Percentiles rank a stretch among this genome's conserved stretches.
Conservation (phyloP, 805 yeast species). For the Kazachstania taianensis region DNA sequence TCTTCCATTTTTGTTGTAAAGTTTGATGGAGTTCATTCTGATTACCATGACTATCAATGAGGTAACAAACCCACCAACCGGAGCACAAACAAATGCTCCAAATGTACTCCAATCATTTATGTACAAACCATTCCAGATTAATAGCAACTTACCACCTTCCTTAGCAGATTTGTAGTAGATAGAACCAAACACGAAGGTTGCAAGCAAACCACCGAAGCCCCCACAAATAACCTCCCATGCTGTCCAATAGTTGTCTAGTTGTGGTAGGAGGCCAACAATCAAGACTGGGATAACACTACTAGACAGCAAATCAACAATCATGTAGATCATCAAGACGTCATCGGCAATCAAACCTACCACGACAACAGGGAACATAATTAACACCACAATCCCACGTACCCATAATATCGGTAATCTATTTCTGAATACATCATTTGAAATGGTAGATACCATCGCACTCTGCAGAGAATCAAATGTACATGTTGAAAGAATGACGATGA, state of each 20-base stretch:
- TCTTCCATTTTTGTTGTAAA: constrained; percentile 7
- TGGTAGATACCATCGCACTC: constrained; percentile 77
- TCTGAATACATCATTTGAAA: constrained; percentile 83
- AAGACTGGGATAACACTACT: constrained; percentile 79
- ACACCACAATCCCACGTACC: constrained; percentile 58
- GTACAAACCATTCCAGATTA: constrained; percentile 75
- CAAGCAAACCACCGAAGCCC: constrained; percentile 72
- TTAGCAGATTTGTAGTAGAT: constrained; percentile 62
- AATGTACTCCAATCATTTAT: constrained; percentile 85
- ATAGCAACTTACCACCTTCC: constrained; percentile 67
- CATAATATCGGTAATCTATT: constrained; percentile 60
- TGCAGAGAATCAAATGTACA: constrained; percentile 86
- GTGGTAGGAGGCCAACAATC: constrained; percentile 63
- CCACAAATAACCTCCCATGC: constrained; percentile 79
- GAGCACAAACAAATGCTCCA: constrained; percentile 90
- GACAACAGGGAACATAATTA: constrained; percentile 78
- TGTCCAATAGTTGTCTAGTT: constrained; percentile 50
- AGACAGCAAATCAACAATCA: constrained; percentile 84
- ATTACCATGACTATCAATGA: constrained; percentile 42
- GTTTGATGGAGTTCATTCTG: constrained; percentile 32
- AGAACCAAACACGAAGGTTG: constrained; percentile 75
- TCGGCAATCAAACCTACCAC: constrained; percentile 80
- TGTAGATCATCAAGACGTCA: constrained; percentile 73
- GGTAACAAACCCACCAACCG: constrained; percentile 62
- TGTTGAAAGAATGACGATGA: constrained; percentile 63